These are phyloP conservation scores for Acacia pycnantha DNA, from an alignment of 331 rosid genomes.

Conservation along the genomic window DNA sequence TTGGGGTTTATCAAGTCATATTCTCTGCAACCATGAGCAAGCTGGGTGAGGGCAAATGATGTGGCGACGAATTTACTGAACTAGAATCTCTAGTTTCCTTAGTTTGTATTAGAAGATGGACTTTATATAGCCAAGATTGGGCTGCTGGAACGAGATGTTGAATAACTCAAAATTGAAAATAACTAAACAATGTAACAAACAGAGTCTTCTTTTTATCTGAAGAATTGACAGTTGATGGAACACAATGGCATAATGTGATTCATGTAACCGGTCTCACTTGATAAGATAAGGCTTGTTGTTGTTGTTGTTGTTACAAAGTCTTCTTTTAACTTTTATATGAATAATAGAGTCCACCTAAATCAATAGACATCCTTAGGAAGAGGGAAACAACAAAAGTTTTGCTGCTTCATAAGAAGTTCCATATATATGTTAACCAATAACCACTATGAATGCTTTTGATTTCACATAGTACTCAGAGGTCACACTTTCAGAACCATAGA, in stretches of 20 bases:
- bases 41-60: constrained; percentile 12
- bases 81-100: constrained; percentile 12
- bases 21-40: background rate
- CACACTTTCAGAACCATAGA: background rate
- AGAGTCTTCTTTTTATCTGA: background rate
- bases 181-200: background rate
- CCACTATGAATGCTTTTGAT: constrained; percentile 1
- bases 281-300: too few relatives aligned
- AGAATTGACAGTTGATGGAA: background rate
- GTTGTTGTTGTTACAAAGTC: background rate
- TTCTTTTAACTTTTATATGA: background rate
- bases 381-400: background rate
- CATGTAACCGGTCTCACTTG: background rate
- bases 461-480: background rate
- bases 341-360: background rate
- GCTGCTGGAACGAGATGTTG: background rate
- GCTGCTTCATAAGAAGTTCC: background rate
- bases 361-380: constrained; percentile 6
- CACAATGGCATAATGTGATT: too few relatives aligned
- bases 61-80: background rate
- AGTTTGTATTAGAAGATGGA: background rate
- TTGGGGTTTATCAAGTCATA: background rate
- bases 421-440: background rate
- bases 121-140: constrained; percentile 1
- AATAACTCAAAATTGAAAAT: constrained; percentile 5